These are phyloP conservation scores for Pseudogymnoascus sp. DNA, from an alignment of 2,329 filamentous ascomycete species.

Conservation along the genomic window DNA sequence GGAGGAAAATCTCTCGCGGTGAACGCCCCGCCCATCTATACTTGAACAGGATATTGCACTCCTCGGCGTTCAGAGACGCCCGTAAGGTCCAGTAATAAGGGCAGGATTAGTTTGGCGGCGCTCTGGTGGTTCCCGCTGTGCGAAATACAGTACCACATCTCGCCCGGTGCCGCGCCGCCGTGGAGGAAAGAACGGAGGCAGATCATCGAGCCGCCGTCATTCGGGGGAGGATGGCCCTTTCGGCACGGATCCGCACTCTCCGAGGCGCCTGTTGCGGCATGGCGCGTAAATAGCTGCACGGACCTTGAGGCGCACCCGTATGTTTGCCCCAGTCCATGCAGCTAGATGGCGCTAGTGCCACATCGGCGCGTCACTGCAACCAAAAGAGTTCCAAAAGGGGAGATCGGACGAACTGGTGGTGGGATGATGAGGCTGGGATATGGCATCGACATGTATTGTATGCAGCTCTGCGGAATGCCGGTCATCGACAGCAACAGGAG, in stretches of 20 bases:
- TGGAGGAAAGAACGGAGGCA: slow-evolving; percentile 2
- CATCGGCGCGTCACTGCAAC: background rate
- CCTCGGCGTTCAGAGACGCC: background rate
- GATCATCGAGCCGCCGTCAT: background rate
- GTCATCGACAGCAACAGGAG: background rate
- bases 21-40: background rate
- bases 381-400: background rate
- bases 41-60: background rate
- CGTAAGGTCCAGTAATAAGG: background rate
- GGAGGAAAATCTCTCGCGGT: background rate
- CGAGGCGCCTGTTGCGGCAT: slow-evolving; percentile 5
- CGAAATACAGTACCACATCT: background rate
- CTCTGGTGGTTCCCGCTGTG: background rate
- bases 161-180: background rate
- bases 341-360: background rate
- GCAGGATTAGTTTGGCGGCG: background rate
- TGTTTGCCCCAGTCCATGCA: background rate
- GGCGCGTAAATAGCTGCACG: background rate
- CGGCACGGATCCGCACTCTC: slow-evolving; percentile 5
- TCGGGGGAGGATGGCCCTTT: background rate
- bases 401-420: background rate
- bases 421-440: background rate
- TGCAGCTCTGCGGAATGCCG: slow-evolving; percentile 1
- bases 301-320: background rate
- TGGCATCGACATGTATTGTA: background rate